Evolutionary conservation across 1,284 basidiomycete genomes (phyloP).

Genomic region (Papiliotrema nemorosa): DNA sequence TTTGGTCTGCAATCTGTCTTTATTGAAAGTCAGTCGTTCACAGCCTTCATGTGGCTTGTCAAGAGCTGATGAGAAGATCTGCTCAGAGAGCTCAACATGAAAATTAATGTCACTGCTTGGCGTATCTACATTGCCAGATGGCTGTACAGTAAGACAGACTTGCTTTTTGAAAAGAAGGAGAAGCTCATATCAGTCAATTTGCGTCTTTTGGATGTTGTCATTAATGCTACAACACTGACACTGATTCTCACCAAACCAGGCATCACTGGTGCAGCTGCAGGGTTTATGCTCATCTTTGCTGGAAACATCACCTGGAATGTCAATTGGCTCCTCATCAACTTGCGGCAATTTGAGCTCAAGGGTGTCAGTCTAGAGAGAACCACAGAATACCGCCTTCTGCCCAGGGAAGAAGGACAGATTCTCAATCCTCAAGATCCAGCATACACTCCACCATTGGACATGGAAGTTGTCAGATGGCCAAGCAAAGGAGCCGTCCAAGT

Average conservation of each 20-base stretch:
- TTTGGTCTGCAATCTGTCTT: constrained; percentile 29
- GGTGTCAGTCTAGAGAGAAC: constrained; percentile 60
- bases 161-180: not conserved
- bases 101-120: constrained; percentile 19
- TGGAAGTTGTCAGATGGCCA: constrained; percentile 54
- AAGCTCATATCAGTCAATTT: constrained; percentile 16
- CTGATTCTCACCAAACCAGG: constrained; percentile 17
- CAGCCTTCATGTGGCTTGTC: no score
- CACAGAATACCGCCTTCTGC: constrained; percentile 58
- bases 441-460: not conserved
- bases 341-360: constrained; percentile 40
- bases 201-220: constrained; percentile 16
- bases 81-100: constrained; percentile 27
- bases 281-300: constrained; percentile 32
- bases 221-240: constrained; percentile 18
- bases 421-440: not conserved
- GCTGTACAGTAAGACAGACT: constrained; percentile 29
- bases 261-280: constrained; percentile 28
- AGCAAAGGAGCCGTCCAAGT: constrained; percentile 45
- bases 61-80: constrained; percentile 15
- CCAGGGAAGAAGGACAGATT: constrained; percentile 43
- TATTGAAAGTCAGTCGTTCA: constrained; percentile 18
- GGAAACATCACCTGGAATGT: constrained; percentile 18
- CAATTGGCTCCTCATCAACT: constrained; percentile 15
- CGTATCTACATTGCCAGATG: constrained; percentile 17